Percentiles rank a stretch among this genome's conserved stretches.
phyloP scores from a whole-genome alignment of 768 basidiomycete genomes.

The Cyclocybe aegerita region DNA sequence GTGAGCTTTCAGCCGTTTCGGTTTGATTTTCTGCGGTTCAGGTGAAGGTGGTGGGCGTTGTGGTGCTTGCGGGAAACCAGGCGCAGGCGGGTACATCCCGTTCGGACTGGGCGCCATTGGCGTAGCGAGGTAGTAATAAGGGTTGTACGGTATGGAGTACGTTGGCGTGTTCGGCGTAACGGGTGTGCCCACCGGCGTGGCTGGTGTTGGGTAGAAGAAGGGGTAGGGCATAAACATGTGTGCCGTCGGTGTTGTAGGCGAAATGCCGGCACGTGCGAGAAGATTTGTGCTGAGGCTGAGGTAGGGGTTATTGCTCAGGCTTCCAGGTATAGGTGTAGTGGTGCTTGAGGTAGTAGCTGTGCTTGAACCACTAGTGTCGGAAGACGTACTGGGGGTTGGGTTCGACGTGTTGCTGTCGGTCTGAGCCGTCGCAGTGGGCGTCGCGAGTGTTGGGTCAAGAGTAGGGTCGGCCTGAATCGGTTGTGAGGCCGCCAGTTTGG shows the following conservation, averaged over 20 bases:
- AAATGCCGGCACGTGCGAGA: conserved; percentile 18
- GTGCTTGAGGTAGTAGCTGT: conserved; percentile 16
- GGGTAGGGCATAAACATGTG: conserved; percentile 43
- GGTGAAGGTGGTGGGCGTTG: conserved; percentile 20
- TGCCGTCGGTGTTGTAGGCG: conserved; percentile 22
- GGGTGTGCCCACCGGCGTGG: conserved; percentile 30
- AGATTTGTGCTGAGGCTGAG: conserved; percentile 31
- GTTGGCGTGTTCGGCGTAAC: conserved; percentile 35
- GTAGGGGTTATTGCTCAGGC: conserved; percentile 33
- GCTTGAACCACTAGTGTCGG: conserved; percentile 13
- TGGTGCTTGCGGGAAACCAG: conserved; percentile 21
- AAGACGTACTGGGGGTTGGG: conserved; percentile 8
- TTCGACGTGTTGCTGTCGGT: conserved; percentile 10
- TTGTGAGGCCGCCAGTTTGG: conserved; percentile 6
- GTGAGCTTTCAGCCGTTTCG: conserved; percentile 79
- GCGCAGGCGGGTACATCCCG: conserved; percentile 32
- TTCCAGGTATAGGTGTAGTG: conserved; percentile 25
- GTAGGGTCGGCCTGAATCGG: conserved; percentile 21
- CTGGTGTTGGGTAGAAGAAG: conserved; percentile 30
- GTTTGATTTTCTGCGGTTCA: conserved; percentile 54
- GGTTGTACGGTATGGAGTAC: conserved; percentile 37
- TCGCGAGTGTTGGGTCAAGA: conserved; percentile 21
- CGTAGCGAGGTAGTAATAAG: conserved; percentile 41
- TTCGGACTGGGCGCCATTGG: conserved; percentile 35
- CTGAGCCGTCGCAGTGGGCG: background rate